Percentiles rank a stretch among this genome's conserved stretches.
Evolutionary conservation across 208 protist species (phyloP).

Genomic region (Trypanosoma scelopori): DNA sequence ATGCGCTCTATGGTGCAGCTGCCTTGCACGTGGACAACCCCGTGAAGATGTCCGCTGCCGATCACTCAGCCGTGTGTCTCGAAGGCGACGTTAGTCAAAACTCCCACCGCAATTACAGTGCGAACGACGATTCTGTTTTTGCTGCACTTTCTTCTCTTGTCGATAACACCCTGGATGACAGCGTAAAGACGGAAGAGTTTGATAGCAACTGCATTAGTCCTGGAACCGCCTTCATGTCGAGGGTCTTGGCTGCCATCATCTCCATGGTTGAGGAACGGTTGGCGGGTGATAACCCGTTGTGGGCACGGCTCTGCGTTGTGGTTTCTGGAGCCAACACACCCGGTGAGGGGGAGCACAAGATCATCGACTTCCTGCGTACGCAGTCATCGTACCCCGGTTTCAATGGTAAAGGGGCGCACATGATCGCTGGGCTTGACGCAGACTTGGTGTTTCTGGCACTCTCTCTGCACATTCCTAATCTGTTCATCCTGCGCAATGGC

Average conservation of each 20-base stretch:
- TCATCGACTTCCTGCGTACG: conserved; percentile 88
- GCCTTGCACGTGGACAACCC: conserved; percentile 4
- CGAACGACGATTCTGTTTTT: no score
- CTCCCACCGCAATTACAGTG: no score
- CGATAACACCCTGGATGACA: not conserved
- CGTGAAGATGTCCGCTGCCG: not conserved
- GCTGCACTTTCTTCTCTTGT: no score
- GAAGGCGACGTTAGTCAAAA: not conserved
- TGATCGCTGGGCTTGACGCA: conserved; percentile 98
- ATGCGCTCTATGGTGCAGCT: conserved; percentile 51
- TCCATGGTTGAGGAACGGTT: conserved; percentile 85
- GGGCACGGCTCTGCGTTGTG: conserved; percentile 82
- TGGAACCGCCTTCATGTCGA: conserved; percentile 98
- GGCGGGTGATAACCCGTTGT: conserved; percentile 50
- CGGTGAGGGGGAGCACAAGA: conserved; percentile 97
- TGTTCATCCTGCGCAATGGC: conserved; percentile 91
- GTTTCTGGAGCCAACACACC: conserved; percentile 95
- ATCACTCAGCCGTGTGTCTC: not conserved
- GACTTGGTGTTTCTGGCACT: conserved; percentile 98
- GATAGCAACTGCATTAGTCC: conserved; percentile 99
- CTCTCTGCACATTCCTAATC: conserved; percentile 92
- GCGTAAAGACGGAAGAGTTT: conserved; percentile 41
- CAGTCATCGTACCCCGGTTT: conserved; percentile 76
- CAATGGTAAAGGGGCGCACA: conserved; percentile 91
- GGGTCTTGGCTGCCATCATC: conserved; percentile 68